Evolutionary conservation across 2,329 filamentous ascomycete genomes (phyloP).

Genomic region (Colletotrichum falcatum): DNA sequence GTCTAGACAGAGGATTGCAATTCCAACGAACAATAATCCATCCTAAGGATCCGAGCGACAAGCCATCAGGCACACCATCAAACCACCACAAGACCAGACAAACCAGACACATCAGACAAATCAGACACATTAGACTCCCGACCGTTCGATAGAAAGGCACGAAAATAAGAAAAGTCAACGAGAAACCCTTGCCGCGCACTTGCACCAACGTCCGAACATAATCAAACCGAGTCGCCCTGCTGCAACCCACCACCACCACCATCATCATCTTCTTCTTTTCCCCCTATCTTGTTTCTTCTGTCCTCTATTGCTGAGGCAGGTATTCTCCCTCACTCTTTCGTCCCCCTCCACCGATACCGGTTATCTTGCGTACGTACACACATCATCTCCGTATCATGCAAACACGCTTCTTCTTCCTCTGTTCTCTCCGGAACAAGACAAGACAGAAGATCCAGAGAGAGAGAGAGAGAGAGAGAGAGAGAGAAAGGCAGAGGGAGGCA

Average conservation of each 20-base stretch:
- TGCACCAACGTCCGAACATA: conserved; percentile 36
- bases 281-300: not conserved
- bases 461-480: not conserved
- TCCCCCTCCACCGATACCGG: not conserved
- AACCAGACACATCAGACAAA: not conserved
- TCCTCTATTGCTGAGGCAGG: not conserved
- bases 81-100: conserved; percentile 6
- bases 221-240: conserved; percentile 39
- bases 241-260: conserved; percentile 18
- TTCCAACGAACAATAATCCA: conserved; percentile 28
- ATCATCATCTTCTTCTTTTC: conserved; percentile 1
- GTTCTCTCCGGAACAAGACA: conserved; percentile 8
- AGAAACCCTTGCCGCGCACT: conserved; percentile 5
- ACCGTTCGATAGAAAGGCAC: conserved; percentile 6
- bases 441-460: conserved; percentile 8
- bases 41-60: conserved; percentile 21
- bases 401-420: not conserved
- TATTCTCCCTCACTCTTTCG: not conserved
- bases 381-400: not conserved
- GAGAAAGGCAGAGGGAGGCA: not conserved
- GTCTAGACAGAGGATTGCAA: conserved; percentile 9
- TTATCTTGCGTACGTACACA: conserved; percentile 4
- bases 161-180: conserved; percentile 12
- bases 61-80: conserved; percentile 7
- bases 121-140: conserved; percentile 17